Evolutionary conservation across 2,329 filamentous ascomycete species (phyloP).

Genomic region (Metarhizium anisopliae): DNA sequence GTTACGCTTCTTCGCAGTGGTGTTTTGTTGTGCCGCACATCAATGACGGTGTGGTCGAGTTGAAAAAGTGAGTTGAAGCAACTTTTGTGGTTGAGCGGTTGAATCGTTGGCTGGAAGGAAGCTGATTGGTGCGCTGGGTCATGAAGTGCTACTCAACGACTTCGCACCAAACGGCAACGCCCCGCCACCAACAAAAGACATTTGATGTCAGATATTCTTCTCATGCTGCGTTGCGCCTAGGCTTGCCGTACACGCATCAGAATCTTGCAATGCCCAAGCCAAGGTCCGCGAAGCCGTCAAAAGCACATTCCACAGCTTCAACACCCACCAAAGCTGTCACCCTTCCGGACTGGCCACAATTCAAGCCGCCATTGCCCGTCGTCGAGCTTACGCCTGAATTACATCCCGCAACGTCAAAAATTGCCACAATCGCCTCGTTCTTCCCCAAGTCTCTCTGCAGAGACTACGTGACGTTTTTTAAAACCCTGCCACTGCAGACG

Average conservation of each 20-base stretch:
- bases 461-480: constrained; percentile 65
- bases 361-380: constrained; percentile 60
- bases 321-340: constrained; percentile 8
- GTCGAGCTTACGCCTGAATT: constrained; percentile 52
- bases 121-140: background rate
- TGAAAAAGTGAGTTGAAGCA: background rate
- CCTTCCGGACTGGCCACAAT: constrained; percentile 56
- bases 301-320: constrained; percentile 9
- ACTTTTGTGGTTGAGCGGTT: background rate
- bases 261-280: constrained; percentile 22
- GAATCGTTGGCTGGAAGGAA: background rate
- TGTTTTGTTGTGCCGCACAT: background rate
- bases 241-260: background rate
- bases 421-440: constrained; percentile 64
- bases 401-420: constrained; percentile 45
- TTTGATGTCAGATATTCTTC: background rate
- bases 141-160: background rate
- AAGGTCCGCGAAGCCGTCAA: constrained; percentile 19
- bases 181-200: background rate
- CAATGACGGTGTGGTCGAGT: background rate
- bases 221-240: background rate
- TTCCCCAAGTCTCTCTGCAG: constrained; percentile 69
- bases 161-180: background rate
- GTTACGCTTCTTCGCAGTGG: background rate
- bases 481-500: constrained; percentile 60